Evolutionary conservation across 1,284 basidiomycete species (phyloP).

Genomic region (Nidula niveotomentosa): DNA sequence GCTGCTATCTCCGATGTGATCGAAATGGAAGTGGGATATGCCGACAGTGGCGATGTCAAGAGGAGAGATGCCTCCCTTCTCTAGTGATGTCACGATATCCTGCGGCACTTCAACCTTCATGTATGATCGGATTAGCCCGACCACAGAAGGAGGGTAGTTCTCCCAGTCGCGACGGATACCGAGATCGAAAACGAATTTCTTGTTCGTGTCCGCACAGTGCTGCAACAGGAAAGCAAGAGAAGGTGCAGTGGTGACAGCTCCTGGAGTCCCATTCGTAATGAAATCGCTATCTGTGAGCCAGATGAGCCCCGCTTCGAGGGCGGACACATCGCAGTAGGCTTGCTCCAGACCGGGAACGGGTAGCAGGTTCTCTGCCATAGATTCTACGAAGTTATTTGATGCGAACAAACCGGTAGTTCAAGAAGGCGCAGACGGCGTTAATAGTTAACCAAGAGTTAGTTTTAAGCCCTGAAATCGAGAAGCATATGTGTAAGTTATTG

Average conservation of each 20-base stretch:
- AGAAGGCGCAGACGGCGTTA: too few relatives aligned
- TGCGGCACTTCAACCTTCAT: conserved; percentile 34
- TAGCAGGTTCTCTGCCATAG: too few relatives aligned
- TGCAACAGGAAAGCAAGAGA: conserved; percentile 49
- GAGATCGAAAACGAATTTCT: conserved; percentile 51
- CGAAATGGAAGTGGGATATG: conserved; percentile 49
- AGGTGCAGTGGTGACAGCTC: conserved; percentile 28
- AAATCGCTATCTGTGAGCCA: conserved; percentile 32
- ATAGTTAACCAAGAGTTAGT: too few relatives aligned
- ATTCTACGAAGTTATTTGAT: too few relatives aligned
- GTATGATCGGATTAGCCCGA: conserved; percentile 23
- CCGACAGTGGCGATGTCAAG: conserved; percentile 42
- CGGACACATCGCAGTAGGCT: conserved; percentile 47
- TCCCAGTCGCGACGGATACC: conserved; percentile 49
- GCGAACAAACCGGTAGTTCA: too few relatives aligned
- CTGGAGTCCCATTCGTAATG: conserved; percentile 31
- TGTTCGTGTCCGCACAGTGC: conserved; percentile 37
- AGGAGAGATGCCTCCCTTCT: conserved; percentile 43
- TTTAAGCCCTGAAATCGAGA: too few relatives aligned
- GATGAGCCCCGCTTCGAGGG: conserved; percentile 47
- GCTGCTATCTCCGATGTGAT: conserved; percentile 40
- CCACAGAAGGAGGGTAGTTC: conserved; percentile 34
- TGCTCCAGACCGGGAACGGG: conserved; percentile 35
- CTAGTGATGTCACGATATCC: conserved; percentile 46
- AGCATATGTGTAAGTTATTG: too few relatives aligned